Conservation (phyloP, 2,329 filamentous ascomycete species). For the Colletotrichum tamarilloi region DNA sequence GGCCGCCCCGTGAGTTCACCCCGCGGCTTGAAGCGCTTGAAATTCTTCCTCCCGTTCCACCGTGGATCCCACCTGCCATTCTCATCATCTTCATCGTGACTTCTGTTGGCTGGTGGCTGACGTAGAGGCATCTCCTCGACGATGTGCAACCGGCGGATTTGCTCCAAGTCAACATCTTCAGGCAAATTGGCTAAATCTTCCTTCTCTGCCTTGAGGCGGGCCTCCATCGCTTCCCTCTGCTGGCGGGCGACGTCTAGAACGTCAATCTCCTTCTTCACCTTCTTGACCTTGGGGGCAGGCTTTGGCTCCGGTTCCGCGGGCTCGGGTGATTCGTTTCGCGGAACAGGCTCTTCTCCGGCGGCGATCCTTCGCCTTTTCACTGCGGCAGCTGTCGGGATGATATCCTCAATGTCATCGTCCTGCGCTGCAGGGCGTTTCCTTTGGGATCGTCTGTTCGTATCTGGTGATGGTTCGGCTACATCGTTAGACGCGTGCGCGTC, state of each 20-base stretch:
- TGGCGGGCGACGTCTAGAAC: conserved; percentile 74
- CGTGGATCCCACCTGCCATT: conserved; percentile 80
- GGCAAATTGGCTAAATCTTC: conserved; percentile 62
- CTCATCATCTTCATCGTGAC: conserved; percentile 63
- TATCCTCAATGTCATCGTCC: conserved; percentile 73
- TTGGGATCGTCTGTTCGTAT: conserved; percentile 41
- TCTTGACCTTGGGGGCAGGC: conserved; percentile 52
- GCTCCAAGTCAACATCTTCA: conserved; percentile 76
- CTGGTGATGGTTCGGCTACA: conserved; percentile 37
- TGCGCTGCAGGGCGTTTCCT: conserved; percentile 60
- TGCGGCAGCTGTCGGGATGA: conserved; percentile 81
- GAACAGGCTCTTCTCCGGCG: conserved; percentile 60
- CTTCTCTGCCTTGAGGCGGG: conserved; percentile 64
- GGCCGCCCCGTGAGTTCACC: conserved; percentile 59
- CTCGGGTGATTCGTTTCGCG: conserved; percentile 42
- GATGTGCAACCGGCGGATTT: conserved; percentile 79
- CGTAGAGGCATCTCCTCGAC: conserved; percentile 81
- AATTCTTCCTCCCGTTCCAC: conserved; percentile 97
- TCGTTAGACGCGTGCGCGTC: conserved; percentile 39
- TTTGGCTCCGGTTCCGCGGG: conserved; percentile 42
- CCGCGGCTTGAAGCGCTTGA: conserved; percentile 83
- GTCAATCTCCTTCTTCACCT: conserved; percentile 71
- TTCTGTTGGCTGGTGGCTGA: conserved; percentile 43
- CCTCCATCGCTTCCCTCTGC: conserved; percentile 73
- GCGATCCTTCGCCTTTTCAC: conserved; percentile 83